A percentile compares a stretch with the other conserved stretches of the same genome.
Conservation (phyloP, 257 asterid species). For the Nicotiana tabacum region DNA sequence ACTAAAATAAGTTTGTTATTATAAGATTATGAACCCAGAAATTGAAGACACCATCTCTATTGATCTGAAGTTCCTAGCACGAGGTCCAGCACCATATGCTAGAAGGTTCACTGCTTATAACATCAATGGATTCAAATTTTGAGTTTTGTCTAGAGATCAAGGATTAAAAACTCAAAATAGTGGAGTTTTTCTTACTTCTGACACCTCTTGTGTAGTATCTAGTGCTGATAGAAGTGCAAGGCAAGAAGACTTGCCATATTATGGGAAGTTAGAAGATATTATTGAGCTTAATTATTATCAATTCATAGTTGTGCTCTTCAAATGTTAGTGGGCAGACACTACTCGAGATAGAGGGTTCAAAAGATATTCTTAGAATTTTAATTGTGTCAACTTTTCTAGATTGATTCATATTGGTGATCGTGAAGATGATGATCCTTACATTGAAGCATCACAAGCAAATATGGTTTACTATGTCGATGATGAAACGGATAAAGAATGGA, state of each 20-base stretch:
- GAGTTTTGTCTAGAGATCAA: background rate
- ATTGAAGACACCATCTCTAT: background rate
- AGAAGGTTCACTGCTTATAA: background rate
- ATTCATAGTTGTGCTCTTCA: background rate
- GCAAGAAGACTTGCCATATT: background rate
- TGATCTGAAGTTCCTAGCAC: background rate
- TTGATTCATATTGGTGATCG: background rate
- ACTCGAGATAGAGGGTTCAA: background rate
- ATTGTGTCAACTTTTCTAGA: background rate
- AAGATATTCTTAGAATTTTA: background rate
- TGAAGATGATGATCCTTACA: background rate
- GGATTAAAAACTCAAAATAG: background rate
- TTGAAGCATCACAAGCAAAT: background rate
- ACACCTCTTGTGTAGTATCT: background rate
- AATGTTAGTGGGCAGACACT: background rate
- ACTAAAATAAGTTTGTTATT: too few species aligned
- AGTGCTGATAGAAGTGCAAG: background rate
- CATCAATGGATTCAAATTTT: background rate
- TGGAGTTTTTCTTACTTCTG: background rate
- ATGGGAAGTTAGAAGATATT: background rate
- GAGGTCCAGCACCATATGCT: background rate
- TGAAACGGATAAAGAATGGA: background rate
- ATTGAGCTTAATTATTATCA: background rate
- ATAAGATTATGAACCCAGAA: background rate
- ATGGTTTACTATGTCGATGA: background rate